Evolutionary conservation across 148 eudicot genomes (phyloP).

Genomic region (Hydrangea macrophylla): DNA sequence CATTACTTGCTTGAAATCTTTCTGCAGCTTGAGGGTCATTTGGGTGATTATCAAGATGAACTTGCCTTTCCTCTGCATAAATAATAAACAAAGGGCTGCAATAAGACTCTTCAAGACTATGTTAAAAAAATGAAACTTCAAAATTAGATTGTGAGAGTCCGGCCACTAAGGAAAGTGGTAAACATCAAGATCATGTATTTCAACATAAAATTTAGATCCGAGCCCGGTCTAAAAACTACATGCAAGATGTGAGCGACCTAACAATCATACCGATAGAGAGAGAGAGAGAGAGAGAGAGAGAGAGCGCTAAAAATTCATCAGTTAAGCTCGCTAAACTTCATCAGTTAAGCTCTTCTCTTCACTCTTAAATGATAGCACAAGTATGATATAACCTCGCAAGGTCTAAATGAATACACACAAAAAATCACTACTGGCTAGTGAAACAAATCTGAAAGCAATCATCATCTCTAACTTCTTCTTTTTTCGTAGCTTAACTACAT

Average conservation of each 20-base stretch:
- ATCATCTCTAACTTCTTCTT: too few relatives aligned
- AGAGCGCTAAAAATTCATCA: too few relatives aligned
- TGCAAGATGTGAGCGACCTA: too few relatives aligned
- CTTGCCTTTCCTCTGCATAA: constrained; percentile 78
- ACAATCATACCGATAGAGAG: background rate
- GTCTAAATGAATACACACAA: background rate
- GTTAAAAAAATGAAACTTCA: background rate
- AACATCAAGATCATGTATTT: too few relatives aligned
- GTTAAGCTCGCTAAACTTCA: too few relatives aligned
- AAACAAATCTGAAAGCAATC: too few relatives aligned
- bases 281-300: too few relatives aligned
- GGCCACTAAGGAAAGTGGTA: too few relatives aligned
- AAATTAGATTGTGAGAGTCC: background rate
- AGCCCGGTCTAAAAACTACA: too few relatives aligned
- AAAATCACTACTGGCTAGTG: background rate
- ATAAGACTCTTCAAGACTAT: background rate
- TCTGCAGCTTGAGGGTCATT: constrained; percentile 90
- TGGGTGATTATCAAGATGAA: constrained; percentile 89
- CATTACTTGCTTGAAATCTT: constrained; percentile 76
- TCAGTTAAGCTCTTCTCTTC: background rate
- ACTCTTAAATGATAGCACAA: background rate
- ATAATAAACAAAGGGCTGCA: background rate
- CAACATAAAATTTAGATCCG: too few relatives aligned
- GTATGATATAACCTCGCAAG: background rate
- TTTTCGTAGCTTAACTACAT: background rate